Conservation (phyloP, 306 rosid genomes). For the Benincasa hispida region DNA sequence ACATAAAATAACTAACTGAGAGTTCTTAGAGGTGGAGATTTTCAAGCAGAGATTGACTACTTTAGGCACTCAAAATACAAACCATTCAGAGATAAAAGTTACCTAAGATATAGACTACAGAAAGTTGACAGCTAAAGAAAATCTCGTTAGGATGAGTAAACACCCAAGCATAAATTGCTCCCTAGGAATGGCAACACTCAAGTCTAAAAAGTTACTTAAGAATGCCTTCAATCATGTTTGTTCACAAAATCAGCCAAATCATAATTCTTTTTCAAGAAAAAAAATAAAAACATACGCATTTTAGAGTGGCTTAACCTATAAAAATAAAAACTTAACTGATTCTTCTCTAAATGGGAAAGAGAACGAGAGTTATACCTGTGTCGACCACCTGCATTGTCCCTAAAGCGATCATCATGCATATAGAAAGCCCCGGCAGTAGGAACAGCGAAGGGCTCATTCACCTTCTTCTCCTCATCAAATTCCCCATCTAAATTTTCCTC, state of each 20-base stretch:
- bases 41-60: neutral
- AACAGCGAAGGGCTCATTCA: conserved; percentile 86
- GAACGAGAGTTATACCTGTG: conserved; percentile 37
- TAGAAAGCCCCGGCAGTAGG: conserved; percentile 98
- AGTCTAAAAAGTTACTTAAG: neutral
- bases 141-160: neutral
- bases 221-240: neutral
- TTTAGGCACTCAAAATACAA: neutral
- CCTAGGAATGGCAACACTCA: neutral
- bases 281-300: neutral
- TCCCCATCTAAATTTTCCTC: conserved; percentile 25
- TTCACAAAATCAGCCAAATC: neutral
- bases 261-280: neutral
- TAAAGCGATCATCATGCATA: conserved; percentile 90
- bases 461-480: conserved; percentile 59
- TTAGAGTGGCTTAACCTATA: neutral
- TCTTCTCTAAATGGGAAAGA: conserved; percentile 1
- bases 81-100: neutral
- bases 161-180: neutral
- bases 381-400: conserved; percentile 71
- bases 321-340: neutral
- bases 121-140: neutral
- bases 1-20: neutral
- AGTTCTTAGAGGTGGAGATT: neutral
- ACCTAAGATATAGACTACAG: neutral